phyloP scores from a whole-genome alignment of 192 early-diverging fungal species.

The Backusella sp. region DNA sequence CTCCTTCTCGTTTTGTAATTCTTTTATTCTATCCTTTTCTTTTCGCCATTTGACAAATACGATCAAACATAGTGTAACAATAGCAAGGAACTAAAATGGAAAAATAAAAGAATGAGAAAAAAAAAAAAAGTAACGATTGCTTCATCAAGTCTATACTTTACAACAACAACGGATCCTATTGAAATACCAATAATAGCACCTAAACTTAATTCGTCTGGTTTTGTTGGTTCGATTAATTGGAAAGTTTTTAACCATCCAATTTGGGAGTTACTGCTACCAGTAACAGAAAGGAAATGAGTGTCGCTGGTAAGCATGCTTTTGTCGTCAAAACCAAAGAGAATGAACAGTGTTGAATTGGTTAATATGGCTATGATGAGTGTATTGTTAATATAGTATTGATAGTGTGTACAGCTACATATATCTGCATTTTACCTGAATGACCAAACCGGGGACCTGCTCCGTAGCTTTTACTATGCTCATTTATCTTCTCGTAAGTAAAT shows the following conservation, averaged over 20 bases:
- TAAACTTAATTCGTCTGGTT: background rate
- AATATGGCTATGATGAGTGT: background rate
- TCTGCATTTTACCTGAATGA: conserved; percentile 9
- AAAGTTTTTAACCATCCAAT: background rate
- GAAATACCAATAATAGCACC: background rate
- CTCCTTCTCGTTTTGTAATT: background rate
- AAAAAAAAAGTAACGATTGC: background rate
- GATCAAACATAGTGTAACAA: background rate
- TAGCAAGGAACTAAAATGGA: background rate
- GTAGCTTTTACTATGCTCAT: background rate
- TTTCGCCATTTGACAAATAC: conserved; percentile 4
- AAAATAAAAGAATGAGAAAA: background rate
- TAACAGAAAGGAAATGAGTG: background rate
- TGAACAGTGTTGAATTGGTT: background rate
- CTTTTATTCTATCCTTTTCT: background rate
- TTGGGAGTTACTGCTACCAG: background rate
- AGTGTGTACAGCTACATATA: background rate
- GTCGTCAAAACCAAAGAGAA: background rate
- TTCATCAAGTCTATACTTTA: background rate
- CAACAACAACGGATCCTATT: background rate
- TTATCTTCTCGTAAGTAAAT: background rate
- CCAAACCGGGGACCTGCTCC: conserved; percentile 3
- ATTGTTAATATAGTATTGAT: background rate
- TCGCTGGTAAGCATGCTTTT: background rate
- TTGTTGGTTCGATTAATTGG: background rate